Base-by-base conservation (phyloP, 345 rosid species). In the Eucalyptus marginata region DNA sequence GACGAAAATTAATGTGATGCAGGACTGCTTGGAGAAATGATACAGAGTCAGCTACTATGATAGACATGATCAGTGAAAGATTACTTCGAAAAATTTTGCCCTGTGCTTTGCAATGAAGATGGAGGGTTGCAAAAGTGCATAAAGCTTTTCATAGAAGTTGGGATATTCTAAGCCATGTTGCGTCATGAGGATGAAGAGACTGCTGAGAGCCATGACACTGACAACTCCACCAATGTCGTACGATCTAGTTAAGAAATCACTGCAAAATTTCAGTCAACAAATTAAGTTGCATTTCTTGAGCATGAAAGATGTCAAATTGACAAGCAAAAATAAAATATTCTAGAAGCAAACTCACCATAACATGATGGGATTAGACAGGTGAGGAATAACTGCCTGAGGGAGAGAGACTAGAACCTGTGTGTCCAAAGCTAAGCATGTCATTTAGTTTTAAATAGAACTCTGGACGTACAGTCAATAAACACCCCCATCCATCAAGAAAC, bases 151-250 rank as follows among this genome's bases (percentile, higher is more conserved):
- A 66, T 96, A 97, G 92, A 98, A 98, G 93, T 96, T 94, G 27
- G 99, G 97, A 89, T 98, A 97, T 90, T 98, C 99, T 81, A 97
- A 88, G 87, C 98, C 98, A 87, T 98, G 98, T 64, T 94, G 90
- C 33, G 99, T 95, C 97, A 98, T 96, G 91, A 98, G 99, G 90
- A 95, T 94, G 91, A 94, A 97, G 89, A 98, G 98, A 71, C 98
- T 94, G 91, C 98, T 97, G 68, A 98, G 98, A 86, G 98, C 96
- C 99, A 98, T 96, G 88, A 97, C 97, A 90, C 98, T 98, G 88
- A 97, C 96, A 90, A 98, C 98, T 90, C 99, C 99, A 18, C 99
- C 99, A 54, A 97, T 94, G 90, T 97, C 97, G 90, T 98, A 97
- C 54, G 98, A 98, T 90, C 96, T 94, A 86, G 98, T 96, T 89